Percentiles rank a stretch among this genome's conserved stretches.
Conservation (phyloP, 768 basidiomycete species). For the Pulveroboletus sp. region DNA sequence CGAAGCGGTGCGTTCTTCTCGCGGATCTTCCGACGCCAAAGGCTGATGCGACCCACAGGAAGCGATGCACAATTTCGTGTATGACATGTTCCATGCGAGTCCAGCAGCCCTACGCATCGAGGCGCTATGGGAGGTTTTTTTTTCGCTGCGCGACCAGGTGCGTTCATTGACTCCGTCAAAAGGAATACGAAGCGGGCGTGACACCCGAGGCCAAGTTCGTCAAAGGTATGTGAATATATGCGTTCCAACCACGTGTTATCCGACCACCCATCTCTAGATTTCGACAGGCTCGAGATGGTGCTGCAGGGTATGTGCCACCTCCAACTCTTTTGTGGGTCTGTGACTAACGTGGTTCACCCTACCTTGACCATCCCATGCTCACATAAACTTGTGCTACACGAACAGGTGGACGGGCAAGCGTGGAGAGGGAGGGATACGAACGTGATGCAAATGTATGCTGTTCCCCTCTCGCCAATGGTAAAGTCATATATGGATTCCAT, state of each 20-base stretch:
- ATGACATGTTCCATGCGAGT: slow-evolving; percentile 82
- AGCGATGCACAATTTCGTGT: slow-evolving; percentile 86
- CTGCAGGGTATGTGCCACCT: slow-evolving; percentile 60
- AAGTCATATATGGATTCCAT: slow-evolving; percentile 59
- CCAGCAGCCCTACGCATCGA: slow-evolving; percentile 65
- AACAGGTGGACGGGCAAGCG: too few relatives aligned
- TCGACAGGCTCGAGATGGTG: slow-evolving; percentile 87
- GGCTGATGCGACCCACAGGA: slow-evolving; percentile 40
- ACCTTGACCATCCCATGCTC: too few relatives aligned
- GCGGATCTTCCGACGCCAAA: too few relatives aligned
- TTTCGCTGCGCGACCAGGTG: too few relatives aligned
- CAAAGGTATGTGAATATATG: slow-evolving; percentile 53
- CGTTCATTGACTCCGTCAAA: too few relatives aligned
- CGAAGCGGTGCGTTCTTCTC: slow-evolving; percentile 51
- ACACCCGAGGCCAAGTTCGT: slow-evolving; percentile 81
- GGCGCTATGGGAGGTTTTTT: slow-evolving; percentile 58
- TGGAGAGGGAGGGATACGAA: too few relatives aligned
- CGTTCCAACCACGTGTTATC: too few relatives aligned
- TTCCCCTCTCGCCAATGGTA: slow-evolving; percentile 53
- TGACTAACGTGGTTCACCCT: too few relatives aligned
- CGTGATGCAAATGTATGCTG: slow-evolving; percentile 56
- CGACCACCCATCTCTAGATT: slow-evolving; percentile 46
- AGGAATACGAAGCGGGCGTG: slow-evolving; percentile 82
- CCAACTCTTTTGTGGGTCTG: too few relatives aligned
- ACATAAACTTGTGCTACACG: too few relatives aligned